Evolutionary conservation across 257 asterid species (phyloP).

Genomic region (Fraxinus excelsior): DNA sequence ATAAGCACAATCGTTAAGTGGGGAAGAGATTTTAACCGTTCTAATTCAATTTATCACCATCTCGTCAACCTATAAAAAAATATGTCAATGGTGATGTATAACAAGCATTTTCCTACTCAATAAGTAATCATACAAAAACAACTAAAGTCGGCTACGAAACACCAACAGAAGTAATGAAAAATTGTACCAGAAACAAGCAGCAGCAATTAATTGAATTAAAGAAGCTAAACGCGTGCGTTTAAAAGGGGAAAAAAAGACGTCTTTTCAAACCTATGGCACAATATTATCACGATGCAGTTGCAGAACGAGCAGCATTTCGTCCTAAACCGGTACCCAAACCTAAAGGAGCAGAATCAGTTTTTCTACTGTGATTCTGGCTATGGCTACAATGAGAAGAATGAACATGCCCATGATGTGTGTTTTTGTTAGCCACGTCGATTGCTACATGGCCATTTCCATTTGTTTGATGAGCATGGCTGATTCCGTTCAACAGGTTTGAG

Average conservation of each 20-base stretch:
- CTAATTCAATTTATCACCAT: too few species aligned
- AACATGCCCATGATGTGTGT: slow-evolving; percentile 51
- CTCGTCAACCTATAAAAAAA: too few species aligned
- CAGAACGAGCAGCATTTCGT: slow-evolving; percentile 51
- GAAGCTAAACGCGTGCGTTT: slow-evolving; percentile 25
- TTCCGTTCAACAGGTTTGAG: slow-evolving; percentile 50
- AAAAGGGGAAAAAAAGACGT: slow-evolving; percentile 16
- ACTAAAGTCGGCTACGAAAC: neutral
- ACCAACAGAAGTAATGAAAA: neutral
- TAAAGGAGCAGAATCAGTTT: slow-evolving; percentile 58
- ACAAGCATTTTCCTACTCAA: too few species aligned
- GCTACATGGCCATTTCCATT: slow-evolving; percentile 64
- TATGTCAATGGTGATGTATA: too few species aligned
- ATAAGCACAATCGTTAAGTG: too few species aligned
- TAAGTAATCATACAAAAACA: too few species aligned
- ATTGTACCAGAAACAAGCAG: neutral
- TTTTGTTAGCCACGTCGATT: slow-evolving; percentile 56
- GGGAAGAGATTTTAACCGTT: too few species aligned
- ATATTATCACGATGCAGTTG: slow-evolving; percentile 44
- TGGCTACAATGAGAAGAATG: slow-evolving; percentile 75
- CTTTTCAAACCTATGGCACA: slow-evolving; percentile 3
- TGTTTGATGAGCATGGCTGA: slow-evolving; percentile 51
- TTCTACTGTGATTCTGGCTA: slow-evolving; percentile 36
- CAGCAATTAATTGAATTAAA: slow-evolving; percentile 24
- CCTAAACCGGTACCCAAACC: slow-evolving; percentile 91